A percentile compares a stretch with the other conserved stretches of the same genome.
Evolutionary conservation across 1,284 basidiomycete species (phyloP).

Genomic region (Apiotrichum domesticum): DNA sequence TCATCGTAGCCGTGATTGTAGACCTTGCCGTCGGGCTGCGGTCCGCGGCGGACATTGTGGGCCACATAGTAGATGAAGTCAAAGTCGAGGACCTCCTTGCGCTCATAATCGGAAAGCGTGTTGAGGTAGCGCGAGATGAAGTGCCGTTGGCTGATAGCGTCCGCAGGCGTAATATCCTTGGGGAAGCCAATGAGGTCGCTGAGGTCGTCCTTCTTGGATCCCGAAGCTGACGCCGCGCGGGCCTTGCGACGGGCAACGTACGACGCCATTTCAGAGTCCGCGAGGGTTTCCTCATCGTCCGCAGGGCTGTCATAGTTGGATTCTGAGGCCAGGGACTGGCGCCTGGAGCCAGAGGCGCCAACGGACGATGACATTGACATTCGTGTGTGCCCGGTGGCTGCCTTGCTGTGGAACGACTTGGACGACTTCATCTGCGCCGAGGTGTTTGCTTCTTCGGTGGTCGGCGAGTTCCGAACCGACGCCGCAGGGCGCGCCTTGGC

Average conservation of each 20-base stretch:
- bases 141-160: constrained; percentile 60
- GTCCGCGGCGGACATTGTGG: constrained; percentile 23
- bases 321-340: constrained; percentile 29
- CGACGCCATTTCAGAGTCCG: constrained; percentile 94
- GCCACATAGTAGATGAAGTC: constrained; percentile 66
- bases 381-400: constrained; percentile 14
- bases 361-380: constrained; percentile 40
- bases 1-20: constrained; percentile 98
- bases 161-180: constrained; percentile 69
- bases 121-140: constrained; percentile 48
- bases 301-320: constrained; percentile 53
- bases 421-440: constrained; percentile 23
- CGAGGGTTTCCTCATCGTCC: constrained; percentile 84
- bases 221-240: constrained; percentile 64
- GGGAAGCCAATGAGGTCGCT: constrained; percentile 89
- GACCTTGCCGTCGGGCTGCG: constrained; percentile 58
- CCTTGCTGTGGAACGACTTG: constrained; percentile 41
- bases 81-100: constrained; percentile 86
- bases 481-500: constrained; percentile 29
- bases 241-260: constrained; percentile 86
- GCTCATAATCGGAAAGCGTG: constrained; percentile 75
- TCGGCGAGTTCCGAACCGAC: constrained; percentile 13
- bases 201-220: constrained; percentile 67
- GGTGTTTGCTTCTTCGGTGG: constrained; percentile 7
- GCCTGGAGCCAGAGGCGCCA: constrained; percentile 25